Evolutionary conservation across 345 rosid species (phyloP).

Genomic region (Turnera subulata): DNA sequence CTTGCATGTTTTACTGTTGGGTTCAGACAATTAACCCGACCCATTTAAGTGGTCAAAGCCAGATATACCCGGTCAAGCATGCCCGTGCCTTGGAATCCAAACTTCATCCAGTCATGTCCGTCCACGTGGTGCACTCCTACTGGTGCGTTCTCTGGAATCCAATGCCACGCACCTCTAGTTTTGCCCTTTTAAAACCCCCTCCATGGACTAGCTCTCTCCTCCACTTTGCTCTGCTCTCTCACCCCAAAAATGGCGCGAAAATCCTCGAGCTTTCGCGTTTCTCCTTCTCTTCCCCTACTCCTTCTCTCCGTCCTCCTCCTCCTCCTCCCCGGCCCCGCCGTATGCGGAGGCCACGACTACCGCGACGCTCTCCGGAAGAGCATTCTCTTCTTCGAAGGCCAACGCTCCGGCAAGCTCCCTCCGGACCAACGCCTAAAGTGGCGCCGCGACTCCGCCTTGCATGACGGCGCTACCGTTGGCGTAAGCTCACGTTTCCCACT

Average conservation of each 20-base stretch:
- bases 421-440: slow-evolving; percentile 28
- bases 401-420: slow-evolving; percentile 26
- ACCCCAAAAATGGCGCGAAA: slow-evolving; percentile 67
- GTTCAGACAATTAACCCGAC: slow-evolving; percentile 18
- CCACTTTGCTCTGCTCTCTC: not conserved
- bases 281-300: slow-evolving; percentile 17
- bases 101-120: slow-evolving; percentile 17
- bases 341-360: slow-evolving; percentile 32
- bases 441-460: slow-evolving; percentile 32
- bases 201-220: slow-evolving; percentile 10
- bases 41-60: slow-evolving; percentile 3
- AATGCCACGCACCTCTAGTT: slow-evolving; percentile 26
- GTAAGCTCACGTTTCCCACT: slow-evolving; percentile 1
- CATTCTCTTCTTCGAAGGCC: slow-evolving; percentile 27
- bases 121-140: slow-evolving; percentile 46
- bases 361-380: slow-evolving; percentile 29
- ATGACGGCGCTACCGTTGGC: slow-evolving; percentile 26
- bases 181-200: slow-evolving; percentile 40
- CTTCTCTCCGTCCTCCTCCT: slow-evolving; percentile 35
- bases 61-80: slow-evolving; percentile 39
- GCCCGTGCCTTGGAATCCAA: slow-evolving; percentile 37
- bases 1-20: not conserved
- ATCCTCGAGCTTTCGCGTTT: slow-evolving; percentile 23
- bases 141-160: slow-evolving; percentile 62
- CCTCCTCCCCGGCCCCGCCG: slow-evolving; percentile 16